Base-by-base conservation (phyloP, 2,329 filamentous ascomycete genomes). In the Dothideomycetes sp. region DNA sequence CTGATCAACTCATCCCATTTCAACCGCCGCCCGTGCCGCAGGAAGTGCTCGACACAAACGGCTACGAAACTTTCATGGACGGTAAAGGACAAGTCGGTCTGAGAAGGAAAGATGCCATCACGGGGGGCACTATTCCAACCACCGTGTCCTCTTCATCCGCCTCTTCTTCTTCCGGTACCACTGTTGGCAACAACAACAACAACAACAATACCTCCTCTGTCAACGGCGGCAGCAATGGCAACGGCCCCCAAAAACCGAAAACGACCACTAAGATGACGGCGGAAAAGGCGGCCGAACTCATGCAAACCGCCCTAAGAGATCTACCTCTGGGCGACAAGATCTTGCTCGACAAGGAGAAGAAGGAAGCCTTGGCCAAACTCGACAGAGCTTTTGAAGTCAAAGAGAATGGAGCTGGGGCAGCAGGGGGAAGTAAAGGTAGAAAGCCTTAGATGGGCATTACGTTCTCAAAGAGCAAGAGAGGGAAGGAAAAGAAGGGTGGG, bases 21-120 rank as follows among this genome's bases (percentile, higher is more conserved):
- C 29, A 33, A 20, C 39, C 46, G 9, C 29, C 32, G 4, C 33
- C 40, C 12, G 65, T 69, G 0, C 66, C 67, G 3, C 57, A 63
- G 25, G 67, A 70, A 45, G 65, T 70, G 1, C 58, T 69, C 7
- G 66, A 69, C 38, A 62, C 65, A 33, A 63, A 67, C 45, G 65
- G 64, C 3, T 69, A 69, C 43, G 67, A 70, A 50, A 69, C 67
- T 1, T 69, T 68, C 45, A 67, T 69, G 63, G 67, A 70, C 33
- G 53, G 51, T 22, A 64, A 65, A 44, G 67, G 67, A 5, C 65
- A 69, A 43, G 65, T 69, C n/a, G 63, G 67, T 41, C 49, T 70
- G 23, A 47, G 66, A 4, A 59, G 66, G 31, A 63, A 68, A 40
- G 65, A 53, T 15, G 39, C 41, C 4, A 33, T n/a, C n/a, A n/a